Conservation (phyloP, 179 eudicot species). For the Actinidia arguta region DNA sequence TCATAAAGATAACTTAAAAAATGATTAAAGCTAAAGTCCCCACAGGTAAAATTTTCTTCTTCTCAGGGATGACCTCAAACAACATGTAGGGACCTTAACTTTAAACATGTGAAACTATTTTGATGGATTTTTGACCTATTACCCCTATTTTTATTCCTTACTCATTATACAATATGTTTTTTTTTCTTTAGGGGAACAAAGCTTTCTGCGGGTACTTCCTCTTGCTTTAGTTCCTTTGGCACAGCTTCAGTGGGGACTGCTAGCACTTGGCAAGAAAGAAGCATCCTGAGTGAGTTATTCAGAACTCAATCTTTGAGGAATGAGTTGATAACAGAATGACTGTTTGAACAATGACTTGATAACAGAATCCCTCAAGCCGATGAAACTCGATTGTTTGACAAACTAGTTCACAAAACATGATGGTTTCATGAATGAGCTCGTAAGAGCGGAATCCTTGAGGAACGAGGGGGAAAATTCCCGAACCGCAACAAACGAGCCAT, state of each 20-base stretch:
- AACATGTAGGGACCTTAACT: too few species aligned
- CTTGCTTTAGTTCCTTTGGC: neutral
- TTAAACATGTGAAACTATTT: too few species aligned
- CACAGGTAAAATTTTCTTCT: too few species aligned
- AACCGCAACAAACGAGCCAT: neutral
- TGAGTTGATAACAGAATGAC: neutral
- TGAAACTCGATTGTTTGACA: neutral
- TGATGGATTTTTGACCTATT: too few species aligned
- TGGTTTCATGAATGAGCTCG: neutral
- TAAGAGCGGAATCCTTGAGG: neutral
- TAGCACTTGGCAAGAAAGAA: conserved; percentile 3
- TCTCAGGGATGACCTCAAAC: too few species aligned
- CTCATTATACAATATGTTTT: neutral
- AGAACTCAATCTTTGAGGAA: conserved; percentile 14
- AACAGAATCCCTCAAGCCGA: neutral
- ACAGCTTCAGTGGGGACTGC: neutral
- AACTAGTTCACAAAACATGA: neutral
- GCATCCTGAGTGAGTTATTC: conserved; percentile 8
- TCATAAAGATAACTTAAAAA: too few species aligned
- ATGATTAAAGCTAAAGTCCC: too few species aligned
- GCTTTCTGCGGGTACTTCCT: conserved; percentile 1
- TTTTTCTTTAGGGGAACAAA: conserved; percentile 10
- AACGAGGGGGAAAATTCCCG: neutral
- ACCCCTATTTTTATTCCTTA: neutral
- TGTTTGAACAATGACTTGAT: neutral